Evolutionary conservation across 2,329 filamentous ascomycete species (phyloP).

Genomic region (Aspergillus sp.): DNA sequence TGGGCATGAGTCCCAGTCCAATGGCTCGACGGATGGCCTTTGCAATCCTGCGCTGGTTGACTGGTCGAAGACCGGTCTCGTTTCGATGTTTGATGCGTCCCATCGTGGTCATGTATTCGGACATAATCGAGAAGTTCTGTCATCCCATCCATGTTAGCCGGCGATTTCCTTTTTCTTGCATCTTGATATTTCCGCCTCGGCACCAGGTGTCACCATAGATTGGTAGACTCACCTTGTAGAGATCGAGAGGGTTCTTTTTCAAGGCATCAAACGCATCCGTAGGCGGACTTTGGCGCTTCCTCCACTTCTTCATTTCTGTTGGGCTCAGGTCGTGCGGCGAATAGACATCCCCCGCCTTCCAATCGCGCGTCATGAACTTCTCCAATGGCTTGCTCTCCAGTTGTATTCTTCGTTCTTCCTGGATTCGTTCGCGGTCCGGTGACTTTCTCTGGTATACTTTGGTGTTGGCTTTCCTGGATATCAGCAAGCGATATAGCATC

Average conservation of each 20-base stretch:
- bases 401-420: constrained; percentile 28
- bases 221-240: constrained; percentile 65
- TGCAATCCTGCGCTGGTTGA: constrained; percentile 87
- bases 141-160: constrained; percentile 1
- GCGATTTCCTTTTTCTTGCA: not conserved
- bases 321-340: constrained; percentile 77
- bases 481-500: too few relatives aligned
- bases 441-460: constrained; percentile 4
- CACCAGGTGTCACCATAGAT: not conserved
- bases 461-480: too few relatives aligned
- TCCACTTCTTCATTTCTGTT: constrained; percentile 75
- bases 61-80: constrained; percentile 70
- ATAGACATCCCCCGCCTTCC: constrained; percentile 76
- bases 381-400: constrained; percentile 33
- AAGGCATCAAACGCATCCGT: constrained; percentile 72
- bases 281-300: constrained; percentile 45
- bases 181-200: too few relatives aligned
- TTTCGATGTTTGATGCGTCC: constrained; percentile 74
- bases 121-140: constrained; percentile 87
- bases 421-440: constrained; percentile 6
- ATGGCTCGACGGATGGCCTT: constrained; percentile 86
- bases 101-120: constrained; percentile 75
- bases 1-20: constrained; percentile 85
- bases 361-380: constrained; percentile 52
- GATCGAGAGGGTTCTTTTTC: constrained; percentile 67